phyloP scores from a whole-genome alignment of 176 grass and related monocot genomes.

The Oryza australiensis region DNA sequence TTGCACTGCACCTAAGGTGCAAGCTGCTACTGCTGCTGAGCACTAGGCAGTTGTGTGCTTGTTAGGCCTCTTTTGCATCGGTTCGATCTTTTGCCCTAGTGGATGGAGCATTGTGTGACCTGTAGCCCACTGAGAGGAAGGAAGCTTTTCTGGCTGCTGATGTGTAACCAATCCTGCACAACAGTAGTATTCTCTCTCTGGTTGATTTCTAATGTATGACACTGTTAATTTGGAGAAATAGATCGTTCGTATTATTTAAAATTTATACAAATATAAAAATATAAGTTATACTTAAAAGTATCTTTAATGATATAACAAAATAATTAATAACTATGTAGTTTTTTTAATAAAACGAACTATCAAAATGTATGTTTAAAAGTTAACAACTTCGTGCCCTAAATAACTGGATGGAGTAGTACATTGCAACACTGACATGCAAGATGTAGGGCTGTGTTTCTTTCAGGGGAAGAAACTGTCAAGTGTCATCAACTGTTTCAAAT shows the following conservation, averaged over 20 bases:
- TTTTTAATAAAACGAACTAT: too few relatives aligned
- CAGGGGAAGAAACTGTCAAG: neutral
- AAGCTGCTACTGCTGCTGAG: neutral
- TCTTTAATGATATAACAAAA: too few relatives aligned
- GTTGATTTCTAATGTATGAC: too few relatives aligned
- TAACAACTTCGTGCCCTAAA: too few relatives aligned
- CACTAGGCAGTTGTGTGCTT: neutral
- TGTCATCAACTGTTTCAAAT: neutral
- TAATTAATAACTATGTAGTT: too few relatives aligned
- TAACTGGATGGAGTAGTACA: too few relatives aligned
- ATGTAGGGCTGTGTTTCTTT: neutral
- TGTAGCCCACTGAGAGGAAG: constrained; percentile 21
- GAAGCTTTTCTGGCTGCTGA: neutral
- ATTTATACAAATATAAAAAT: too few relatives aligned
- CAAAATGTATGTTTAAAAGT: too few relatives aligned
- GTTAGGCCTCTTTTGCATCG: constrained; percentile 19
- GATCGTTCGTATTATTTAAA: too few relatives aligned
- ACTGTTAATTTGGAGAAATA: too few relatives aligned
- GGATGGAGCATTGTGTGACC: constrained; percentile 29
- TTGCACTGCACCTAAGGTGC: neutral
- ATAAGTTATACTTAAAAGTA: too few relatives aligned
- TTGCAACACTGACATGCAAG: neutral
- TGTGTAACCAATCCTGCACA: constrained; percentile 6
- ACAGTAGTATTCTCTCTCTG: neutral
- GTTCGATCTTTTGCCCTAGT: neutral